A percentile compares a stretch with the other conserved stretches of the same genome.
Evolutionary conservation across 345 rosid species (phyloP).

Genomic region (Crucihimalaya himalaica): DNA sequence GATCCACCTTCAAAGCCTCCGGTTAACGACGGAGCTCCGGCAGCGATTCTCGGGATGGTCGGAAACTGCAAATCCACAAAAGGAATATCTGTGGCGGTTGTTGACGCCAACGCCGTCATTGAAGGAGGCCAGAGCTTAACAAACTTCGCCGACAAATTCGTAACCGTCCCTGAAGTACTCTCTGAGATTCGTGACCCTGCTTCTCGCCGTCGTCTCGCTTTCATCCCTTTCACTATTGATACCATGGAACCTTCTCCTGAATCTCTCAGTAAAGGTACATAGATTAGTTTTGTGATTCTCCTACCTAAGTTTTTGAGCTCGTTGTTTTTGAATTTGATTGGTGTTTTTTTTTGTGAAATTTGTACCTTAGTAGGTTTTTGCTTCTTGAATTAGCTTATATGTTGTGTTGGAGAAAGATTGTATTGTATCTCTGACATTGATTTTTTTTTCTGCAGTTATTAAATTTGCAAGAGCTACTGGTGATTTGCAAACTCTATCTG

Average conservation of each 20-base stretch:
- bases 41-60: slow-evolving; percentile 45
- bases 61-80: slow-evolving; percentile 70
- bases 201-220: slow-evolving; percentile 80
- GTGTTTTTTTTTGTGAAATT: background rate
- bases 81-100: slow-evolving; percentile 76
- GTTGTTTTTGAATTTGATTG: background rate
- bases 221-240: slow-evolving; percentile 72
- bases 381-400: background rate
- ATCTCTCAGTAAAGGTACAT: slow-evolving; percentile 68
- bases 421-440: background rate
- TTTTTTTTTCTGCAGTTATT: slow-evolving; percentile 45
- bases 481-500: slow-evolving; percentile 85
- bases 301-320: background rate
- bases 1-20: slow-evolving; percentile 41
- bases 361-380: background rate
- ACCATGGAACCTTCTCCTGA: slow-evolving; percentile 89
- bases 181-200: slow-evolving; percentile 85
- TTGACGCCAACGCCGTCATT: slow-evolving; percentile 91
- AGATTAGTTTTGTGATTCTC: background rate
- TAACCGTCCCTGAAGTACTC: slow-evolving; percentile 80
- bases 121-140: slow-evolving; percentile 63
- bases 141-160: slow-evolving; percentile 66
- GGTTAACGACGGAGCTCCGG: slow-evolving; percentile 13
- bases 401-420: background rate
- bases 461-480: slow-evolving; percentile 91